Evolutionary conservation across 768 basidiomycete species (phyloP).

Genomic region (Kwoniella botswanensis): DNA sequence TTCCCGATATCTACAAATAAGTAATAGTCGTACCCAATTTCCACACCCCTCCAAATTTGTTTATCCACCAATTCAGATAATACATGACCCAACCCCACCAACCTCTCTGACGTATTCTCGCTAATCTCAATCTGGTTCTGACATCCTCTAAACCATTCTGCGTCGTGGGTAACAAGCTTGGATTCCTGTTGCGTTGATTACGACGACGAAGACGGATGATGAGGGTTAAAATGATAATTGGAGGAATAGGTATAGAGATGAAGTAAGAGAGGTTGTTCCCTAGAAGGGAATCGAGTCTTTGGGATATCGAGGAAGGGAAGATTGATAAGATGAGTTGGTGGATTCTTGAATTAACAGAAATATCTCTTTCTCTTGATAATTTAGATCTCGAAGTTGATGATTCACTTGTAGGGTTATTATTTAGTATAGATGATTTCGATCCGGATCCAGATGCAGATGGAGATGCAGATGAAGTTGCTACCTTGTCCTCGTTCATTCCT

Average conservation of each 20-base stretch:
- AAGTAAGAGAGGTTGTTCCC: conserved; percentile 3
- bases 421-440: neutral
- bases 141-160: conserved; percentile 22
- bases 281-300: neutral
- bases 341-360: neutral
- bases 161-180: conserved; percentile 6
- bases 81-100: conserved; percentile 35
- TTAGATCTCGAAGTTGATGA: neutral
- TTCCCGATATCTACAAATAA: conserved; percentile 15
- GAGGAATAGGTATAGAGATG: conserved; percentile 19
- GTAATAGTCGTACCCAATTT: conserved; percentile 51
- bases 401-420: neutral
- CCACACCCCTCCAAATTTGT: conserved; percentile 47
- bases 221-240: conserved; percentile 12
- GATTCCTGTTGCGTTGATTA: neutral
- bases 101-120: conserved; percentile 23
- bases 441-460: neutral
- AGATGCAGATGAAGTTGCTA: neutral
- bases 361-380: too few relatives aligned
- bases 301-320: conserved; percentile 8
- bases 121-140: conserved; percentile 25
- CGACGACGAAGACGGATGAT: conserved; percentile 2
- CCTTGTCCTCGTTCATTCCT: neutral
- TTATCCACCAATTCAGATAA: conserved; percentile 43
- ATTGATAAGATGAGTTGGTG: neutral